A percentile compares a stretch with the other conserved stretches of the same genome.
Conservation (phyloP, 2,329 filamentous ascomycete species). For the Pezicula neosporulosa region DNA sequence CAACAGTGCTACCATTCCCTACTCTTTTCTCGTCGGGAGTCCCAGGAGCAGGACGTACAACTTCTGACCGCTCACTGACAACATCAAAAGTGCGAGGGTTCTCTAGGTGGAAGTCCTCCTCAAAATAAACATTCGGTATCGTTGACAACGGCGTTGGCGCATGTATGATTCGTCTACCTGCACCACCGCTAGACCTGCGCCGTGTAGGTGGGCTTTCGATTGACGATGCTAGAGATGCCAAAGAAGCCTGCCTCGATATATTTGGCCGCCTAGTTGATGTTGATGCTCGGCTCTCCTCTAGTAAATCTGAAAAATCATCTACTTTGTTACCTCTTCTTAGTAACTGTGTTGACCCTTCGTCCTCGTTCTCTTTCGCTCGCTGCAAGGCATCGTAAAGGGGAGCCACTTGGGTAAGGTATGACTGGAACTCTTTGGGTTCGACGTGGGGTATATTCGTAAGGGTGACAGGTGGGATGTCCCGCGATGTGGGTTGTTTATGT, state of each 20-base stretch:
- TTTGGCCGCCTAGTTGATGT: slow-evolving; percentile 18
- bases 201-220: slow-evolving; percentile 30
- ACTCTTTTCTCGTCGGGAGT: slow-evolving; percentile 49
- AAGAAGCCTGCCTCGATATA: slow-evolving; percentile 35
- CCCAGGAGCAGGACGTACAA: slow-evolving; percentile 67
- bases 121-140: slow-evolving; percentile 90
- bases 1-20: slow-evolving; percentile 53
- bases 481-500: slow-evolving; percentile 78
- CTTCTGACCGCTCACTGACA: slow-evolving; percentile 92
- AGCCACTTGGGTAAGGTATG: slow-evolving; percentile 83
- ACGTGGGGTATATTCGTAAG: slow-evolving; percentile 84
- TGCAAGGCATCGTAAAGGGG: slow-evolving; percentile 86
- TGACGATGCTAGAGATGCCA: slow-evolving; percentile 34
- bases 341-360: slow-evolving; percentile 46
- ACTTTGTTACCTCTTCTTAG: slow-evolving; percentile 27
- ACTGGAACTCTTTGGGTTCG: slow-evolving; percentile 73
- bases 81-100: slow-evolving; percentile 96
- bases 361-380: slow-evolving; percentile 74
- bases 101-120: slow-evolving; percentile 90
- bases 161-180: slow-evolving; percentile 56
- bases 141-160: slow-evolving; percentile 84
- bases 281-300: slow-evolving; percentile 29
- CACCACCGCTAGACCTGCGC: slow-evolving; percentile 47
- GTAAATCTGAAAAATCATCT: slow-evolving; percentile 34
- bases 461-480: slow-evolving; percentile 90